Evolutionary conservation across 495 filamentous ascomycete genomes (phyloP).

Genomic region (Glarea lozoyensis): DNA sequence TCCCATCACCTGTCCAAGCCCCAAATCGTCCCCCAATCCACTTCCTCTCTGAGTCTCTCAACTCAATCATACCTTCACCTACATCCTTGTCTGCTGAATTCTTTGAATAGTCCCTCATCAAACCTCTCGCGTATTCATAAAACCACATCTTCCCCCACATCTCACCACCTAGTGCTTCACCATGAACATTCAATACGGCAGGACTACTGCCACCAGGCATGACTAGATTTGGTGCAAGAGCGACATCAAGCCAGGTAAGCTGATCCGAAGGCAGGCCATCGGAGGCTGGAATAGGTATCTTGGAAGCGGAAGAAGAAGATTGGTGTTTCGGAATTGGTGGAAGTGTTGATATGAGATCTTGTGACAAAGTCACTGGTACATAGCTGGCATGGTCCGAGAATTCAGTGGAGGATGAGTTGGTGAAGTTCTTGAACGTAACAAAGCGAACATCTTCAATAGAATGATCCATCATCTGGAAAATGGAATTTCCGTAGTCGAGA

Average conservation of each 20-base stretch:
- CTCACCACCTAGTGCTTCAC: constrained; percentile 31
- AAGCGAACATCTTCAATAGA: constrained; percentile 4
- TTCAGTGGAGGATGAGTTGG: constrained; percentile 3
- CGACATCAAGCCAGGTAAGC: constrained; percentile 35
- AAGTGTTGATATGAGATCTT: constrained; percentile 4
- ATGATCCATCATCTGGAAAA: constrained; percentile 34
- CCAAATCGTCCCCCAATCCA: constrained; percentile 46
- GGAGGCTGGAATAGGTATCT: constrained; percentile 28
- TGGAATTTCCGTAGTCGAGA: constrained; percentile 29
- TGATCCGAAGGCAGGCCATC: constrained; percentile 32
- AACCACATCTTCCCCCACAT: constrained; percentile 53
- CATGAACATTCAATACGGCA: constrained; percentile 41
- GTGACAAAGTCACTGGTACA: constrained; percentile 8
- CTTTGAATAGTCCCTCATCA: constrained; percentile 43
- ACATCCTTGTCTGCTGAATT: constrained; percentile 31
- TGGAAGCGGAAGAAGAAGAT: constrained; percentile 15
- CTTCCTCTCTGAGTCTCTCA: constrained; percentile 46
- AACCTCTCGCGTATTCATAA: constrained; percentile 39
- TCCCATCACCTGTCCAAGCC: constrained; percentile 47
- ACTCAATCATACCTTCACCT: constrained; percentile 34
- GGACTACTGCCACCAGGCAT: constrained; percentile 39
- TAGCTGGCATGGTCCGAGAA: constrained; percentile 23
- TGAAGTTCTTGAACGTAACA: constrained; percentile 2
- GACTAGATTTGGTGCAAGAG: constrained; percentile 41
- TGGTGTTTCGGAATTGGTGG: constrained; percentile 7